Conservation (phyloP, 2,329 filamentous ascomycete genomes). For the Rutstroemia sp. region DNA sequence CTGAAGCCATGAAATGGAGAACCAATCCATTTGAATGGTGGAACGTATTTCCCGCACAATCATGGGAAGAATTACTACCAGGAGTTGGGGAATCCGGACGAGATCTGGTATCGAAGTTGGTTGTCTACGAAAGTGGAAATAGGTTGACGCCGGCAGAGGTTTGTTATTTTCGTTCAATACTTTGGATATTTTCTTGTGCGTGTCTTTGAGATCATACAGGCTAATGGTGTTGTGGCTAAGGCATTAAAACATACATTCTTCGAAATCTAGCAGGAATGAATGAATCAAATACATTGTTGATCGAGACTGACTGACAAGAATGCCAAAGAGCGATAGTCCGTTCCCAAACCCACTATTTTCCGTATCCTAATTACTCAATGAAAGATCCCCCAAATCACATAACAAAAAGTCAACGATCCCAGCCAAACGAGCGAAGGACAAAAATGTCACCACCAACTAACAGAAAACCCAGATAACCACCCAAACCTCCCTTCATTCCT, state of each 20-base stretch:
- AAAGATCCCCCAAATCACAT: no score
- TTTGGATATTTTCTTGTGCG: no score
- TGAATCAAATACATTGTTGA: background rate
- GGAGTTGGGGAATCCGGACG: slow-evolving; percentile 49
- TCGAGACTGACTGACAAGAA: background rate
- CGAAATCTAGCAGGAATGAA: background rate
- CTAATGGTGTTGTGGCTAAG: background rate
- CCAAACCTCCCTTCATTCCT: background rate
- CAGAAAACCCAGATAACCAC: background rate
- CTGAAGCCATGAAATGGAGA: slow-evolving; percentile 60
- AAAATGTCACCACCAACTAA: no score
- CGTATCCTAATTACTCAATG: no score
- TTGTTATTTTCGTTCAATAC: background rate
- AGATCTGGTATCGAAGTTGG: slow-evolving; percentile 58
- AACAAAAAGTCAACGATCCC: no score
- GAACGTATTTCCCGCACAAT: slow-evolving; percentile 57
- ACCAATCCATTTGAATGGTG: slow-evolving; percentile 90
- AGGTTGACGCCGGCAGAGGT: slow-evolving; percentile 63
- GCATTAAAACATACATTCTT: slow-evolving; percentile 7
- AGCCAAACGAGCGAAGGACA: no score
- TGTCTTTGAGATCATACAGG: background rate
- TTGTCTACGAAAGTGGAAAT: slow-evolving; percentile 63
- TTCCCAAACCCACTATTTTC: background rate
- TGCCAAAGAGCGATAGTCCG: background rate
- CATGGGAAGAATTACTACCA: slow-evolving; percentile 66